phyloP scores from a whole-genome alignment of 2,329 filamentous ascomycete genomes.

The Aspergillus calidoustus region DNA sequence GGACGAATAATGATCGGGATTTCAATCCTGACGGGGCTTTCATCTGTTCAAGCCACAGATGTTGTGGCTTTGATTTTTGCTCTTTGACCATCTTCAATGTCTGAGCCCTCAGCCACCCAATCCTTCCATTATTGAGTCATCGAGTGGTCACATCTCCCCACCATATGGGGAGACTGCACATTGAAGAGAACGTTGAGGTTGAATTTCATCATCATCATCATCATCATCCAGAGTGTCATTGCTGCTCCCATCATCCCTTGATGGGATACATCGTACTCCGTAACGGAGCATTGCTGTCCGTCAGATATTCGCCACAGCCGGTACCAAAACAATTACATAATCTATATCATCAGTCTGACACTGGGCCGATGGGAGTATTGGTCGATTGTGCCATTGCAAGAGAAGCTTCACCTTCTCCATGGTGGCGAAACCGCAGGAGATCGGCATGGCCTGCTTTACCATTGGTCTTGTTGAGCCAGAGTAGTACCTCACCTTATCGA shows the following conservation, averaged over 20 bases:
- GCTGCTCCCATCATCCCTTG: not conserved
- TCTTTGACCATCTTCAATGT: not conserved
- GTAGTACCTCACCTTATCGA: not conserved
- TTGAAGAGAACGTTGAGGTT: not conserved
- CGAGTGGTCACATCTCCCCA: not conserved
- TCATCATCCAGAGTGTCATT: no score
- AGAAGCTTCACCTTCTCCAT: not conserved
- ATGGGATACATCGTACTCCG: not conserved
- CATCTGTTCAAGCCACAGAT: slow-evolving; percentile 4
- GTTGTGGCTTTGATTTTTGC: slow-evolving; percentile 4
- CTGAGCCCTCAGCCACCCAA: not conserved
- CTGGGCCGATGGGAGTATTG: not conserved
- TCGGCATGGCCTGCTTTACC: no score
- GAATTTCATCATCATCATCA: no score
- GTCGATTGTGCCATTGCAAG: not conserved
- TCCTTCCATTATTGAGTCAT: slow-evolving; percentile 4
- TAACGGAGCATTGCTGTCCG: not conserved
- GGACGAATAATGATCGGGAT: not conserved
- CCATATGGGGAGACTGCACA: not conserved
- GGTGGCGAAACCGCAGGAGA: no score
- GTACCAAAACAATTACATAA: not conserved
- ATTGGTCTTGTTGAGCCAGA: not conserved
- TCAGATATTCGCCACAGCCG: not conserved
- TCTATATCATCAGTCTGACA: not conserved
- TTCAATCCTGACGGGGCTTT: not conserved